Base-by-base conservation (phyloP, 805 yeast genomes). In the Metschnikowia lochheadii region DNA sequence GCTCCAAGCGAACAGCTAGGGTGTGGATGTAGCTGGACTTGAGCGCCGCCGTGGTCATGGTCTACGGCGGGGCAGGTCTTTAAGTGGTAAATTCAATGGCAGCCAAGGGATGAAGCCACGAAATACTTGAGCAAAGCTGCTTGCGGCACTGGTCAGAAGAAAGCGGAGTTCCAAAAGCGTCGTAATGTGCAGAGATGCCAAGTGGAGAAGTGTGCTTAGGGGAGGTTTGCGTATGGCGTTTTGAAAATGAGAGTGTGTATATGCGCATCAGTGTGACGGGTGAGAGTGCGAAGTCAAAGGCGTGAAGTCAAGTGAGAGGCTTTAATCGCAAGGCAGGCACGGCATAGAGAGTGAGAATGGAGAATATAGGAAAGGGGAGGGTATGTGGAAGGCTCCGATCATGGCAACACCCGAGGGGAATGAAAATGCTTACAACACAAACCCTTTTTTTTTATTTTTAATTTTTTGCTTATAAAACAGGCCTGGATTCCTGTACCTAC, bases 1-100 rank as follows among this genome's bases (percentile, higher is more conserved):
- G 61, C 44, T 65, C 70, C 38, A 73, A 58, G 40, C 77, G 48
- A 20, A 45, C 20, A 40, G 51, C 44, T 33, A 58, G 44, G 5
- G 60, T 50, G 11, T 41, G 43, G n/a, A 57, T 49, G 48, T 49
- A 58, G 45, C 54, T 51, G 40, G 54, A 23, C 32, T 48, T 46
- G 36, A 45, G 50, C 35, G 46, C 49, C 11, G 48, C 33, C 42
- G 36, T 44, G 40, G 47, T 43, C 46, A 42, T 40, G 26, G 26
- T 41, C 34, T 40, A 26, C 15, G 10, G 29, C 31, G 41, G 41
- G 41, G 23, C 40, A 11, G 14, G 41, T 39, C 41, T 39, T 23
- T 21, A 23, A 31, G 31, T 21, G 31, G 21, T 23, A 10, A 31
- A 7, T 6, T 29, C 6, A 34, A 31, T 23, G n/a, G 44, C 35